Evolutionary conservation across 78 protist species (phyloP).

Genomic region (Monosiga brevicollis): DNA sequence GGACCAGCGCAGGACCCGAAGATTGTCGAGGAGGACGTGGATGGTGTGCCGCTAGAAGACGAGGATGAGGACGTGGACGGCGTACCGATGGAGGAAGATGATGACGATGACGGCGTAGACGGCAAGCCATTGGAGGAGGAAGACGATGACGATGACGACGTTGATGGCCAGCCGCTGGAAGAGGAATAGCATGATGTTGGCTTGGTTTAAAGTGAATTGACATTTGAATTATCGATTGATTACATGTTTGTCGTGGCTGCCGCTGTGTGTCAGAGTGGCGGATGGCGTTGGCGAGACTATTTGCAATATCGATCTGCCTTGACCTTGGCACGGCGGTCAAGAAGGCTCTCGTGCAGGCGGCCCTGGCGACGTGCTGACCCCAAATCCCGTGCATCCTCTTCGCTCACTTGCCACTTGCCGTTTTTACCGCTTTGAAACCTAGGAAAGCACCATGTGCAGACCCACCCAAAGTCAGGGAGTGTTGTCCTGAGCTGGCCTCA

Average conservation of each 20-base stretch:
- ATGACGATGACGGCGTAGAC: background rate
- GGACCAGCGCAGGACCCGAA: too few species aligned
- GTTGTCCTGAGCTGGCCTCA: too few species aligned
- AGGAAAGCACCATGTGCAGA: too few species aligned
- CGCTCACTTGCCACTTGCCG: background rate
- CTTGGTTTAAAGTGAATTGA: background rate
- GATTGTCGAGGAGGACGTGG: too few species aligned
- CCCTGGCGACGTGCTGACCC: background rate
- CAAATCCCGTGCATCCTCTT: background rate
- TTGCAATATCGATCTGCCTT: background rate
- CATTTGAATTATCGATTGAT: background rate
- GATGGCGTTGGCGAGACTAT: background rate
- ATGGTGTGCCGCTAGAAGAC: too few species aligned
- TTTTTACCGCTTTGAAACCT: background rate
- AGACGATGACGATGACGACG: background rate
- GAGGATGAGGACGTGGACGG: background rate
- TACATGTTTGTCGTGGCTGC: background rate
- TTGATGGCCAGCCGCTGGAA: background rate
- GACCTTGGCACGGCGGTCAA: background rate
- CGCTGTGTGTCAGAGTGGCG: slow-evolving; percentile 1
- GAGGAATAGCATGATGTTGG: too few species aligned
- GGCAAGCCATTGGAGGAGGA: background rate
- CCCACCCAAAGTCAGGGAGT: too few species aligned
- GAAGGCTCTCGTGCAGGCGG: background rate
- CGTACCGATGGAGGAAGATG: background rate